Base-by-base conservation (phyloP, 495 filamentous ascomycete species). In the Penicillium fimorum region DNA sequence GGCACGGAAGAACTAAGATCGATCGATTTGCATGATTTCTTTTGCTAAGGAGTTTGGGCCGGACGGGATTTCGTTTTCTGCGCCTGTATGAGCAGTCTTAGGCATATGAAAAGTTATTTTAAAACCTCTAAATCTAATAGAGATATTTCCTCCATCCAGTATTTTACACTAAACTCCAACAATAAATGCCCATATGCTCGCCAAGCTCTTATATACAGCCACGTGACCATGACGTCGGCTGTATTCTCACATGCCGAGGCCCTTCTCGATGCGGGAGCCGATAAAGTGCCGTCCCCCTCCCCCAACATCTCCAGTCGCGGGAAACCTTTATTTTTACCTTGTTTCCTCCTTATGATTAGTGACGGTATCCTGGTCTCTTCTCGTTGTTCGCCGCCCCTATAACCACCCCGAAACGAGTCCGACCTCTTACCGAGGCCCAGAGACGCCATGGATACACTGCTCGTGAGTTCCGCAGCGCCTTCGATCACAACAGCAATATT, bases 211-310 rank as follows among this genome's bases (percentile, higher is more conserved):
- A 40, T 47, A 42, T 38, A 53, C 8, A 24, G 37, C 45, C 73
- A 73, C 71, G 71, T 74, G 73, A 72, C 66, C 69, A 71, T 76
- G 73, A 76, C 73, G 71, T 76, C 58, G 58, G 61, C 61, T 62
- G 55, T 60, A 38, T 29, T 61, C 71, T 74, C 73, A 76, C 73
- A 76, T 76, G 73, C 73, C 73, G 70, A 73, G 73, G 73, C 67
- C 67, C 68, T 70, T 69, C 60, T 45, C 52, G 33, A 29, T 55
- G 55, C 59, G 49, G 48, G 56, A 59, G 57, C 66, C 67, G 66
- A 67, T 50, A 60, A 70, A 68, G 54, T 70, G 67, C 69, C 65
- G 67, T 59, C 44, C 59, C 53, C 65, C 59, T 52, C 52, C 25
- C 29, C 32, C 8, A 37, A 32, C 52, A 27, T 47, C 47, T 38